These are phyloP conservation scores for Blastobotrys apis DNA, from an alignment of 1,139 yeast species.

Conservation along the genomic window DNA sequence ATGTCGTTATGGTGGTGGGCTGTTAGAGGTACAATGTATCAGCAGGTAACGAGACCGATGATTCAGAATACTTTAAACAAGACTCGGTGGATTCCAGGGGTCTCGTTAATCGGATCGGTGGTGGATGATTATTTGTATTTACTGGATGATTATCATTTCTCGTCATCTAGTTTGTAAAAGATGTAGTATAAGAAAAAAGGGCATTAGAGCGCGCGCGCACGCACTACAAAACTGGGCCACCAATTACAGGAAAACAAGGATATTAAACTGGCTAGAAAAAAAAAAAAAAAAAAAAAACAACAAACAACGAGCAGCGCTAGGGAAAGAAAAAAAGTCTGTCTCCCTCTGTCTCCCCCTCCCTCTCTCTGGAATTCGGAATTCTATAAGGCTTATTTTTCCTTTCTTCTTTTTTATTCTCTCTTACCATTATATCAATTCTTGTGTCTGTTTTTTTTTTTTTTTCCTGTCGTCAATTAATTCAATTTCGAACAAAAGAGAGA, in stretches of 20 bases:
- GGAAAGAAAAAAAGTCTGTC: not conserved
- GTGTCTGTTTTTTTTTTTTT: not conserved
- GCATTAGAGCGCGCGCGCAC: too few relatives aligned
- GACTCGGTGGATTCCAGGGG: constrained; percentile 33
- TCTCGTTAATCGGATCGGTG: constrained; percentile 33
- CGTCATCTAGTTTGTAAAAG: constrained; percentile 29
- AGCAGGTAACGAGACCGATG: constrained; percentile 33
- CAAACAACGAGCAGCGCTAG: not conserved
- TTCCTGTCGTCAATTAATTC: too few relatives aligned
- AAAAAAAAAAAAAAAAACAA: not conserved
- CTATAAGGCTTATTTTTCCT: not conserved
- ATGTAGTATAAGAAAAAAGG: not conserved
- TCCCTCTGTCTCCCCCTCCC: not conserved
- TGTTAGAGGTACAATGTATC: constrained; percentile 40
- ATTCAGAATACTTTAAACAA: constrained; percentile 26
- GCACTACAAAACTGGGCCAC: too few relatives aligned
- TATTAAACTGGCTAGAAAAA: not conserved
- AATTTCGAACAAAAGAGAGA: too few relatives aligned
- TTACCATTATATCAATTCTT: not conserved
- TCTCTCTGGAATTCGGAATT: too few relatives aligned
- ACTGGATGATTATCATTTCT: constrained; percentile 39
- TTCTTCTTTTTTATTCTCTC: constrained; percentile 2
- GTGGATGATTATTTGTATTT: constrained; percentile 39
- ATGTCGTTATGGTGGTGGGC: constrained; percentile 39
- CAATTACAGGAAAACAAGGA: too few relatives aligned